Evolutionary conservation across 257 asterid genomes (phyloP), one percentile per base, ranked within the genome.

Genomic region (Solanum acaule): DNA sequence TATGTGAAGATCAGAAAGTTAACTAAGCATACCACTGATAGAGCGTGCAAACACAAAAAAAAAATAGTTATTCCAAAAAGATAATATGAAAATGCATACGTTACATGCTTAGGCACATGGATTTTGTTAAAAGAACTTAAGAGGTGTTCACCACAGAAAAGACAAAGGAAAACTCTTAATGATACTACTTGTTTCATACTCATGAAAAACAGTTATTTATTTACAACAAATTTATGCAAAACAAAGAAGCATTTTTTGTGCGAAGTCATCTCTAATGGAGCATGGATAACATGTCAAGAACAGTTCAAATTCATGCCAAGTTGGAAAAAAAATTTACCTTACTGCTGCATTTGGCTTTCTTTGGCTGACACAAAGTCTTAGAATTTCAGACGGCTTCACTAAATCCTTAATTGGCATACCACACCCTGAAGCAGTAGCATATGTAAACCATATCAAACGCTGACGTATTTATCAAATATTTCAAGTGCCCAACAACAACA

Each of bases 281-380:
- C 27, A 79, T 22, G 20, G 52, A 37, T 79, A 27, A 79, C 10
- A 20, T 49, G 34, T 49, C 86, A 49, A 82, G 31, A 82, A 82
- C 70, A 82, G 33, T 82, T 49, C 70, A 49, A 49, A 31, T 49
- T 27, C 12, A 82, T 18, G 70, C 86, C 29, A 49, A 29, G 34
- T 18, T 82, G 86, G 63, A 68, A 87, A 83, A 85, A 27, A 35
- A 27, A 25, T 83, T 90, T 90, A 97, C 99, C 98, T 93, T 91
- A 93, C 87, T 87, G 98, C 98, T 79, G 96, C 89, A 87, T 78
- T 75, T n/a, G 98, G 98, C 88, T 90, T 92, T 92, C 94, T 91
- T 93, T 91, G 93, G 65, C 83, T 92, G 72, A 95, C 91, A 86
- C 98, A 97, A 61, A 91, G 91, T 86, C 89, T 92, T 90, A 97